Conservation (phyloP, 1,139 yeast species). For the Yamadazyma mexicana region DNA sequence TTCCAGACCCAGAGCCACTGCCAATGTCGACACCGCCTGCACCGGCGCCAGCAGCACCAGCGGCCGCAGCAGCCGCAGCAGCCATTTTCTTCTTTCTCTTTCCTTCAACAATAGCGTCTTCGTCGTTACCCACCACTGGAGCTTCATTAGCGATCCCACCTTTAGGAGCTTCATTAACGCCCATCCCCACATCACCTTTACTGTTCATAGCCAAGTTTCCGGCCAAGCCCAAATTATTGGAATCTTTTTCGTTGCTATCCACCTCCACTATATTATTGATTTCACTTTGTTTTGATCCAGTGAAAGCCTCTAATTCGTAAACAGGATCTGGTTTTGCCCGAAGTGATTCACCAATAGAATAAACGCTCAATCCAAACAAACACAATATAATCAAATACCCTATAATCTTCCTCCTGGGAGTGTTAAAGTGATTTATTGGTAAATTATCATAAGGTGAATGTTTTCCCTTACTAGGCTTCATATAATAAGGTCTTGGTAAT, state of each 20-base stretch:
- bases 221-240: constrained; percentile 37
- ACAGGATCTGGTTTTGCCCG: constrained; percentile 27
- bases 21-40: constrained; percentile 10
- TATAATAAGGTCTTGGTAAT: constrained; percentile 49
- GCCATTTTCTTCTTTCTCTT: constrained; percentile 11
- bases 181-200: constrained; percentile 44
- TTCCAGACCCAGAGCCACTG: no score
- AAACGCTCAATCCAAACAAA: constrained; percentile 37
- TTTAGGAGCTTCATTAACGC: constrained; percentile 49
- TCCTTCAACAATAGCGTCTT: constrained; percentile 29
- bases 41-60: background rate
- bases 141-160: constrained; percentile 53
- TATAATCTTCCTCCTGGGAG: constrained; percentile 36
- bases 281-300: background rate
- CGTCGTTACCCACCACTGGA: constrained; percentile 45
- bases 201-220: constrained; percentile 42
- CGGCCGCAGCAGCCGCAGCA: constrained; percentile 3
- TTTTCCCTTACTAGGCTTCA: constrained; percentile 41
- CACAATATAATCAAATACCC: constrained; percentile 41
- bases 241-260: constrained; percentile 30
- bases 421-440: constrained; percentile 34
- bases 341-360: constrained; percentile 39
- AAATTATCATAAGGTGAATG: constrained; percentile 38
- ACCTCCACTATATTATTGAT: constrained; percentile 26
- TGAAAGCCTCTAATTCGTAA: constrained; percentile 27